Conservation (phyloP, 495 filamentous ascomycete species). For the Lichina pygmaea region DNA sequence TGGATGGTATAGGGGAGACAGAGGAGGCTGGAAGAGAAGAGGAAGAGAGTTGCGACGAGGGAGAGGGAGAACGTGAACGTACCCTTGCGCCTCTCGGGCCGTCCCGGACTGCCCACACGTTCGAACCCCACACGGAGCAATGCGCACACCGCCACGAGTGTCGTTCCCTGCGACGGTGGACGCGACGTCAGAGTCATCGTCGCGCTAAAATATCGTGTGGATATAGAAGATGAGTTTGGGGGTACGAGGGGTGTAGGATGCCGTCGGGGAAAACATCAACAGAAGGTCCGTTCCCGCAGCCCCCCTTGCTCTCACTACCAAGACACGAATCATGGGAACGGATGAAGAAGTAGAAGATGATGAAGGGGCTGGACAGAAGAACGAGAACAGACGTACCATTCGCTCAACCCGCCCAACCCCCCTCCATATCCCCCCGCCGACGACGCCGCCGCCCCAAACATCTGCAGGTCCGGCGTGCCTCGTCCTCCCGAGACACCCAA, state of each 20-base stretch:
- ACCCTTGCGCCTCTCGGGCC: constrained; percentile 69
- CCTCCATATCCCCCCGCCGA: constrained; percentile 5
- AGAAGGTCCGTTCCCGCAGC: too few species aligned
- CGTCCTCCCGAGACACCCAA: constrained; percentile 25
- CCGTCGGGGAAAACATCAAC: too few species aligned
- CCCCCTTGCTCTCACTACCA: too few species aligned
- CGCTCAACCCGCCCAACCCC: constrained; percentile 27
- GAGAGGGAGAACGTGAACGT: constrained; percentile 11
- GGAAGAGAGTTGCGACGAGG: not conserved
- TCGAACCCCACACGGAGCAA: constrained; percentile 65
- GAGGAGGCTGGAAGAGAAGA: not conserved
- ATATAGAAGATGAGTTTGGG: too few species aligned
- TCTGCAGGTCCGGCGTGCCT: constrained; percentile 39
- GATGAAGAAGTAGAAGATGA: not conserved
- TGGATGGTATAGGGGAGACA: not conserved
- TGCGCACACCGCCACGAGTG: constrained; percentile 73
- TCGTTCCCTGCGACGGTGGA: constrained; percentile 29
- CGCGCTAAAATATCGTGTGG: too few species aligned
- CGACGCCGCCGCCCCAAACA: constrained; percentile 30
- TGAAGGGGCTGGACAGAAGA: not conserved
- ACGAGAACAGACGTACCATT: constrained; percentile 21
- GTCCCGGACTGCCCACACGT: constrained; percentile 85
- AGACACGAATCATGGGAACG: not conserved
- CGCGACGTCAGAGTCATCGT: too few species aligned
- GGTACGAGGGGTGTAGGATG: too few species aligned